phyloP scores from a whole-genome alignment of 2,329 filamentous ascomycete genomes.

The Exophiala oligosperma region DNA sequence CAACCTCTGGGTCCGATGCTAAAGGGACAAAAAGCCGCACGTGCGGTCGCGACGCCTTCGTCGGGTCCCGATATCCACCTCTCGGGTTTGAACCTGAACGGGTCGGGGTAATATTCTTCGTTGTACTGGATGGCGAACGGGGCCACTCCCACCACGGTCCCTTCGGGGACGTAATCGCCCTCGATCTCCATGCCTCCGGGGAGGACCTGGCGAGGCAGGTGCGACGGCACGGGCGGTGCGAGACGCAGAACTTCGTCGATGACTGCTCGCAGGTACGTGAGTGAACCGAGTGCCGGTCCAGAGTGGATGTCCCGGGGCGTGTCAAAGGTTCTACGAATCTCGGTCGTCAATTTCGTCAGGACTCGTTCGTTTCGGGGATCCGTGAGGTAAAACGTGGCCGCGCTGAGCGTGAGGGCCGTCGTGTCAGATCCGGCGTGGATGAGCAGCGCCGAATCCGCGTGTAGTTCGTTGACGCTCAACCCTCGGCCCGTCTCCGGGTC shows the following conservation, averaged over 20 bases:
- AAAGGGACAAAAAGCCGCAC: constrained; percentile 63
- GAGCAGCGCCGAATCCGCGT: constrained; percentile 70
- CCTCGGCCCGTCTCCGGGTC: constrained; percentile 70
- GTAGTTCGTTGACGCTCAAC: constrained; percentile 65
- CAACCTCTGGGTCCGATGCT: constrained; percentile 44
- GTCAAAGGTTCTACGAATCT: constrained; percentile 37
- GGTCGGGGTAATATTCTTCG: constrained; percentile 33
- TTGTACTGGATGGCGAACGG: constrained; percentile 30
- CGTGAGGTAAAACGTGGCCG: constrained; percentile 43
- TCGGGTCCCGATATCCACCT: constrained; percentile 9
- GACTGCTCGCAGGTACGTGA: constrained; percentile 40
- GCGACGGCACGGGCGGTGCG: constrained; percentile 30
- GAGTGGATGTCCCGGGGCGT: constrained; percentile 41
- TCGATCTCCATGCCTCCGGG: constrained; percentile 33
- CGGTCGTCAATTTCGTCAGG: constrained; percentile 34
- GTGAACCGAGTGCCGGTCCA: constrained; percentile 30
- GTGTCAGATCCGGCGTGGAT: constrained; percentile 73
- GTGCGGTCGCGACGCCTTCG: constrained; percentile 56
- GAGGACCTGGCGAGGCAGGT: constrained; percentile 33
- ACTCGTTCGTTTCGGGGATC: constrained; percentile 30
- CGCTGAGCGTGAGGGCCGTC: constrained; percentile 62
- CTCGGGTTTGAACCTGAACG: constrained; percentile 21
- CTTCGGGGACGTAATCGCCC: constrained; percentile 33
- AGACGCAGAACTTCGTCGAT: constrained; percentile 44
- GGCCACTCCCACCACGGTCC: constrained; percentile 33